Base-by-base conservation (phyloP, 129 eudicot genomes). In the Escallonia herrerae region DNA sequence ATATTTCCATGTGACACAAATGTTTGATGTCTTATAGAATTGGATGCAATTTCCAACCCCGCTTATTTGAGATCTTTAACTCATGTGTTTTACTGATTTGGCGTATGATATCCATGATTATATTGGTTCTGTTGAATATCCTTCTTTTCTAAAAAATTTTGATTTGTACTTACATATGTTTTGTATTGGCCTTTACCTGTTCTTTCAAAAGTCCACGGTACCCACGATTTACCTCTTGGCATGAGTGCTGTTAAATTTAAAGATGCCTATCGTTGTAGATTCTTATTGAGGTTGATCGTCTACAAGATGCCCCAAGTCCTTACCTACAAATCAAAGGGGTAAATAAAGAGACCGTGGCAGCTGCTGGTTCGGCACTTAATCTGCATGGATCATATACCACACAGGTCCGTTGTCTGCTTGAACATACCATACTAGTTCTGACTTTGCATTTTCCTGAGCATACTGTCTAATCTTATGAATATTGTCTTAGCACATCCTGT, bases 361-460 rank as follows among this genome's bases (percentile, higher is more conserved):
- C 96, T 77, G 95, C 96, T 64, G 99, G 95, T 53, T 93, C 91
- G 15, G 69, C 73, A 66, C 96, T 93, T 60, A 81, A 77, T 71
- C 84, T 93, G 63, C 93, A 93, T 74, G 96, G 93, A 62, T 83
- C 99, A 62, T 93, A 93, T 72, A 93, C 99, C 56, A 93, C 99
- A 67, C 89, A 89, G 96, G 99, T 93, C 63, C 58, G 45, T 37
- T n/a, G 41, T 59, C 39, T 49, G 12, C 58, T 73, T 61, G 33
- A 7, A 12, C n/a, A 43, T 45, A 15, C 46, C 37, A 43, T 57
- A 53, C 52, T 40, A 22, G 13, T 15, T 13, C 6, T 13, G 51
- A 43, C n/a, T 59, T 58, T 8, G 43, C 58, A 15, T 66, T 41
- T 6, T 37, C n/a, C 5, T 63, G 40, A 9, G 9, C 11, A n/a